Evolutionary conservation across 2,329 filamentous ascomycete species (phyloP).

Genomic region (Podosphaera aphanis): DNA sequence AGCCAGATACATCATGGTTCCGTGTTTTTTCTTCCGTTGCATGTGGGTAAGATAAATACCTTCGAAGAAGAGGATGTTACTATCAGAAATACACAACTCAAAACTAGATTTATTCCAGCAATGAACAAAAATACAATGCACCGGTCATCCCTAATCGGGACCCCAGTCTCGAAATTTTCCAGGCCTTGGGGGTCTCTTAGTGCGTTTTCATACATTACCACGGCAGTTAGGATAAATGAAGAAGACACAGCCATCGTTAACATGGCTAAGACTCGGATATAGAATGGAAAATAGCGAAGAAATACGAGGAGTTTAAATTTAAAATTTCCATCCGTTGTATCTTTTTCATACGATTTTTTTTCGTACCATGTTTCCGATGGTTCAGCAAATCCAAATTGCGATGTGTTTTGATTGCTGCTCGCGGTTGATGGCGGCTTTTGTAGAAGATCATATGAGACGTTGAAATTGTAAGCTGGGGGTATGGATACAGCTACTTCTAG

Average conservation of each 20-base stretch:
- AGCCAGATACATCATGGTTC: neutral
- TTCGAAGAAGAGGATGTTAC: constrained; percentile 7
- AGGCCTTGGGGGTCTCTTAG: constrained; percentile 4
- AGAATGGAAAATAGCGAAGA: neutral
- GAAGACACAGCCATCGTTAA: constrained; percentile 6
- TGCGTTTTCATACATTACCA: constrained; percentile 6
- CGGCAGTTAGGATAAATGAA: constrained; percentile 6
- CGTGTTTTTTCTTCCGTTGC: neutral
- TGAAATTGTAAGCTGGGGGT: neutral
- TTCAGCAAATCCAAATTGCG: neutral
- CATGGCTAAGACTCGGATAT: constrained; percentile 6
- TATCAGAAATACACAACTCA: constrained; percentile 4
- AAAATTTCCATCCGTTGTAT: neutral
- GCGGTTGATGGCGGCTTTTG: neutral
- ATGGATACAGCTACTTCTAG: neutral
- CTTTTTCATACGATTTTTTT: neutral
- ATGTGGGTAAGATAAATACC: constrained; percentile 2
- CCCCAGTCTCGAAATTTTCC: constrained; percentile 2
- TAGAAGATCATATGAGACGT: neutral
- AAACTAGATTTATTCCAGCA: constrained; percentile 5
- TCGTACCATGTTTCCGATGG: neutral
- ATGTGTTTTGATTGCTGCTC: neutral
- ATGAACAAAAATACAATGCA: constrained; percentile 5
- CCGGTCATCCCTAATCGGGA: constrained; percentile 6
- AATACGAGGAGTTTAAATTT: neutral